phyloP scores from a whole-genome alignment of 2,329 filamentous ascomycete species.

The Ophiocordyceps camponoti-leonardi region DNA sequence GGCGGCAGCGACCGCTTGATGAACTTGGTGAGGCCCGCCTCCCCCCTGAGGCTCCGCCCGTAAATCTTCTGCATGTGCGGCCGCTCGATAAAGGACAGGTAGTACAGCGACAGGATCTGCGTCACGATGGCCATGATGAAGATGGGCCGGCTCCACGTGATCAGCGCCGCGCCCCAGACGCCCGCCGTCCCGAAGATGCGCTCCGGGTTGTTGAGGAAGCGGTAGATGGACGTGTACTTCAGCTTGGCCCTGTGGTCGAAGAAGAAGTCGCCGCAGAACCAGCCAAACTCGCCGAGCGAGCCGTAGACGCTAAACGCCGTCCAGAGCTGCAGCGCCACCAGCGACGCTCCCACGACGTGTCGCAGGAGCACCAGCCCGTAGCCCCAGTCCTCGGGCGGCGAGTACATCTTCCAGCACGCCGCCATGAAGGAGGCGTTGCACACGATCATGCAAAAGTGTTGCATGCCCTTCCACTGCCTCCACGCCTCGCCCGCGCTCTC shows the following conservation, averaged over 20 bases:
- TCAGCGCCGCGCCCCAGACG: conserved; percentile 87
- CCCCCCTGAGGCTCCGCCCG: conserved; percentile 62
- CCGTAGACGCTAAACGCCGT: conserved; percentile 87
- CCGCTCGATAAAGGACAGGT: conserved; percentile 85
- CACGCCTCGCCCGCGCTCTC: conserved; percentile 83
- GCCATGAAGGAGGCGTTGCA: conserved; percentile 79
- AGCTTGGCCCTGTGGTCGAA: conserved; percentile 78
- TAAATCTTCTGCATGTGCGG: conserved; percentile 99
- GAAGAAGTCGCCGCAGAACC: conserved; percentile 99
- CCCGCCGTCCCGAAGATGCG: conserved; percentile 84
- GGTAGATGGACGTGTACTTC: conserved; percentile 94
- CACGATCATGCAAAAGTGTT: conserved; percentile 82
- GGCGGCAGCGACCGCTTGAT: conserved; percentile 73
- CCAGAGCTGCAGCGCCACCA: conserved; percentile 83
- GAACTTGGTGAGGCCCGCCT: conserved; percentile 84
- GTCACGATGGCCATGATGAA: conserved; percentile 75
- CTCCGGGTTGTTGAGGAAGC: conserved; percentile 95
- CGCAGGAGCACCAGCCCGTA: conserved; percentile 74
- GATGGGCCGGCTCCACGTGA: conserved; percentile 76
- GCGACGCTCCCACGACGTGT: conserved; percentile 65
- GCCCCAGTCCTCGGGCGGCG: conserved; percentile 68
- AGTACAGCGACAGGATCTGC: conserved; percentile 69
- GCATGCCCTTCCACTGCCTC: conserved; percentile 94
- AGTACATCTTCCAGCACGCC: conserved; percentile 93
- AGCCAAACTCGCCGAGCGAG: conserved; percentile 90